These are phyloP conservation scores for Xerocomus spinulosus DNA, from an alignment of 768 basidiomycete genomes.

Conservation along the genomic window DNA sequence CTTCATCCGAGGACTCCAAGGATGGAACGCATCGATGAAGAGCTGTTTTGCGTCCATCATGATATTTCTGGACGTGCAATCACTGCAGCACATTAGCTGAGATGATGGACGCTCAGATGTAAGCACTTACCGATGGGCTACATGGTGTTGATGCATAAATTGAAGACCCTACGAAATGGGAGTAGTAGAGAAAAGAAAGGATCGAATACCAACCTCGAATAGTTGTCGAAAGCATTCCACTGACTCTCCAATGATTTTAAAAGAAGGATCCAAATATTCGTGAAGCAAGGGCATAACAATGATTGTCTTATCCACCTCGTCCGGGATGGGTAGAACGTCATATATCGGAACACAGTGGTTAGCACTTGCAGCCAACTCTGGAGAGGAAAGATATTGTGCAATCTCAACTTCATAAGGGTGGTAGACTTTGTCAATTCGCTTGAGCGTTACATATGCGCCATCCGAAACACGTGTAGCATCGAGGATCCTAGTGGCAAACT, in stretches of 20 bases:
- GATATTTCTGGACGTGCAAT: conserved; percentile 29
- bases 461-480: conserved; percentile 31
- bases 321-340: conserved; percentile 16
- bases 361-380: background rate
- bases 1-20: conserved; percentile 5
- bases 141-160: conserved; percentile 22
- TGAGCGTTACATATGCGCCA: conserved; percentile 28
- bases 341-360: conserved; percentile 37
- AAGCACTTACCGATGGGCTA: conserved; percentile 11
- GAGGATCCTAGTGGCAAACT: conserved; percentile 15
- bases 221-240: conserved; percentile 29
- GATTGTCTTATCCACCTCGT: no score
- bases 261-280: no score
- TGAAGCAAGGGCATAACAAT: no score
- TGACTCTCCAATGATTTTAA: no score
- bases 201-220: conserved; percentile 22
- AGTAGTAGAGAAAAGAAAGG: background rate
- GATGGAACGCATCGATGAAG: conserved; percentile 29
- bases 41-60: conserved; percentile 28
- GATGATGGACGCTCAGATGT: no score
- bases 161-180: conserved; percentile 14
- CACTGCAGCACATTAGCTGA: conserved; percentile 12
- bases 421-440: conserved; percentile 13
- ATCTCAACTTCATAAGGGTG: conserved; percentile 32
- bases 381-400: conserved; percentile 14